phyloP scores from a whole-genome alignment of 306 rosid species.

The Myrica gale region DNA sequence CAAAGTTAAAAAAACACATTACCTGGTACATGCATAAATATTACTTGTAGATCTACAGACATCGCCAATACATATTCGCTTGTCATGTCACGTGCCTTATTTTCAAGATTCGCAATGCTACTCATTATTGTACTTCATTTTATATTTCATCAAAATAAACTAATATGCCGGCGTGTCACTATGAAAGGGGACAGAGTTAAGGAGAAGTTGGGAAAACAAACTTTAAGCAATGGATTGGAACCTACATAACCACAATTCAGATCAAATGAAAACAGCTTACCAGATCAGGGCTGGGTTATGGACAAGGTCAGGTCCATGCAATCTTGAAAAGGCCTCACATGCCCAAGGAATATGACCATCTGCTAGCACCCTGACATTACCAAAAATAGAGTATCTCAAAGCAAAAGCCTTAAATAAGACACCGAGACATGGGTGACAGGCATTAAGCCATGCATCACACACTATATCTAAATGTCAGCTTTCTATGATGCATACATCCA shows the following conservation, averaged over 20 bases:
- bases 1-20: neutral
- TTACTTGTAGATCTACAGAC: neutral
- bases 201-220: neutral
- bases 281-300: constrained; percentile 39
- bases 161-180: neutral
- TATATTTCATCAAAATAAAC: neutral
- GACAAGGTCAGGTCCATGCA: constrained; percentile 54
- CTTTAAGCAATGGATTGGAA: neutral
- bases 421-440: neutral
- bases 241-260: constrained; percentile 11
- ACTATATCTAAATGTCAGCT: neutral
- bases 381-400: constrained; percentile 27
- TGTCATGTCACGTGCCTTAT: neutral
- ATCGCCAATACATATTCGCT: neutral
- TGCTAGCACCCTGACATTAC: constrained; percentile 60
- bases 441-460: neutral
- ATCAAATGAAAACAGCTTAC: constrained; percentile 36
- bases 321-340: constrained; percentile 66
- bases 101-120: neutral
- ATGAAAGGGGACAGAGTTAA: neutral
- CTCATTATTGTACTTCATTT: neutral
- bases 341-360: constrained; percentile 89
- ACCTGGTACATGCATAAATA: neutral
- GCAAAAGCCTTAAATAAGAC: constrained; percentile 16
- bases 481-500: neutral